Base-by-base conservation (phyloP, 2,329 filamentous ascomycete genomes). In the Fusarium hostae region DNA sequence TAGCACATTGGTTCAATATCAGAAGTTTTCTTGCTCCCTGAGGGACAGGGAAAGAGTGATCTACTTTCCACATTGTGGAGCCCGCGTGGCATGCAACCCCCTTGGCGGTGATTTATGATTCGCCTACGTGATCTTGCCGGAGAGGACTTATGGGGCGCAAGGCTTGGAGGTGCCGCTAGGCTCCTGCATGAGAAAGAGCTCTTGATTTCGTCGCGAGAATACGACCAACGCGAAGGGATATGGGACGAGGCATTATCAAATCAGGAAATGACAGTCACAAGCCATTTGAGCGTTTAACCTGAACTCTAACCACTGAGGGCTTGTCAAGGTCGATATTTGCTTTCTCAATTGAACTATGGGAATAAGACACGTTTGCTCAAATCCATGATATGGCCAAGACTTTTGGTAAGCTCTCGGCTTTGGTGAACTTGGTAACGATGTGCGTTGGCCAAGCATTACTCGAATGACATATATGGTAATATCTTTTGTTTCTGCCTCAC, bases 41-140 rank as follows among this genome's bases (percentile, higher is more conserved):
- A 70, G 69, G 72, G 61, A 70, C 30, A 59, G 67, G 55, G 68
- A 62, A 70, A 28, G 69, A 67, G 56, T 45, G 70, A 72, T 72
- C 69, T 63, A 26, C 56, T 41, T 28, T n/a, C 56, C 69, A 59
- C n/a, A 22, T 11, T 57, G 47, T 72, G 69, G 69, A 43, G 44
- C 28, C 47, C 6, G 41, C 24, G 45, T 70, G 65, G 69, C 52
- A 72, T 72, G 52, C 47, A 51, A 26, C 13, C 22, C 10, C 28
- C 51, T 43, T 43, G 34, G 28, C 20, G 39, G 45, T 16, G 18
- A 22, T 24, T 43, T 41, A 12, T 51, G 15, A 71, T 71, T 71
- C 45, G 68, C 2, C 22, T 5, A 20, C 3, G 6, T 10, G 13
- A 22, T 22, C n/a, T 24, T 26, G n/a, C 34, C 6, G 28, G 37